These are phyloP conservation scores for Peribolospora baueri DNA, from an alignment of 768 basidiomycete species.

Conservation along the genomic window DNA sequence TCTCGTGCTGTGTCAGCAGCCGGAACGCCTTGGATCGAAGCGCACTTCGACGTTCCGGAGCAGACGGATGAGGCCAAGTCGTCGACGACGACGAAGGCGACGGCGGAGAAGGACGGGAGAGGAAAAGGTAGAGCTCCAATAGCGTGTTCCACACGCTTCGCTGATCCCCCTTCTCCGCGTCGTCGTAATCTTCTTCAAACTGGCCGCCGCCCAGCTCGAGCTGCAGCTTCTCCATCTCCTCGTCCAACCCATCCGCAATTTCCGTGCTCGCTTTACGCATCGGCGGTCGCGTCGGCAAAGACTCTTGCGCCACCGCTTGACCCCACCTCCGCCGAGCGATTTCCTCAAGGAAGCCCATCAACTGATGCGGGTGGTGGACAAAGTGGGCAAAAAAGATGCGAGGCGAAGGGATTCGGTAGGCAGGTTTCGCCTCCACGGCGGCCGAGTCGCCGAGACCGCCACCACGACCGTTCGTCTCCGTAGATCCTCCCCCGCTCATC, in stretches of 20 bases:
- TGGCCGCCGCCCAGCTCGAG: neutral
- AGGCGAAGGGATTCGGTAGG: constrained; percentile 36
- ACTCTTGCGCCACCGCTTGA: constrained; percentile 28
- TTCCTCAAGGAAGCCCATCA: constrained; percentile 67
- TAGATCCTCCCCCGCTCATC: neutral
- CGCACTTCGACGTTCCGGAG: neutral
- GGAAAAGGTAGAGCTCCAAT: constrained; percentile 58
- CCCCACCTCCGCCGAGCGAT: constrained; percentile 60
- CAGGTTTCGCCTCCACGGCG: constrained; percentile 1
- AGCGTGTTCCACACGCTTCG: constrained; percentile 85
- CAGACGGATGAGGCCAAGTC: neutral
- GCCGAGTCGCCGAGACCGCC: neutral
- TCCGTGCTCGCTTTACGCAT: constrained; percentile 9
- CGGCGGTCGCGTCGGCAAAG: constrained; percentile 5
- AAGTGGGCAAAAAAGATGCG: constrained; percentile 66
- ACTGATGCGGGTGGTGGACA: constrained; percentile 60
- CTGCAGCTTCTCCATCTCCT: constrained; percentile 3
- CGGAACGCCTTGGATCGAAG: constrained; percentile 44
- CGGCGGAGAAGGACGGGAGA: neutral
- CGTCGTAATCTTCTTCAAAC: constrained; percentile 22
- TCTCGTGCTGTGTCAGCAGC: constrained; percentile 29
- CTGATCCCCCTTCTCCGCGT: constrained; percentile 39
- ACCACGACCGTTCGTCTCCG: neutral
- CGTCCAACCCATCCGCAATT: constrained; percentile 7
- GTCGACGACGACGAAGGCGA: no score